phyloP scores from a whole-genome alignment of 2,329 filamentous ascomycete genomes.

The Aspergillus flavus region DNA sequence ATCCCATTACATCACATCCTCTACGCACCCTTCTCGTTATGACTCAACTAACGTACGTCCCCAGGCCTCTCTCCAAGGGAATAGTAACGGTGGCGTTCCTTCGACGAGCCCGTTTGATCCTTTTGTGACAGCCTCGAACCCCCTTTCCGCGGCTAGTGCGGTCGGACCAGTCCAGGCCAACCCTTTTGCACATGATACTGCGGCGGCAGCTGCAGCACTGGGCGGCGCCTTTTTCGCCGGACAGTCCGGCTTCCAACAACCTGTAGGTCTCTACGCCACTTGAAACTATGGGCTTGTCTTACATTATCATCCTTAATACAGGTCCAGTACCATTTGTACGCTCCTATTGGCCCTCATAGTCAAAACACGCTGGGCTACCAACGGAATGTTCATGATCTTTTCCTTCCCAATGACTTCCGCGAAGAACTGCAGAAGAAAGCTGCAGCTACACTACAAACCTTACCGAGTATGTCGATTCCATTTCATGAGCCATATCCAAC shows the following conservation, averaged over 20 bases:
- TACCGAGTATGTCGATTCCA: constrained; percentile 64
- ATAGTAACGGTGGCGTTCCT: constrained; percentile 56
- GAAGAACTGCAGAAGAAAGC: constrained; percentile 88
- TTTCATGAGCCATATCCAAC: background rate
- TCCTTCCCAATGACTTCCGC: constrained; percentile 81
- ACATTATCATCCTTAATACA: constrained; percentile 31
- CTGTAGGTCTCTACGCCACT: constrained; percentile 50
- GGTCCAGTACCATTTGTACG: constrained; percentile 92
- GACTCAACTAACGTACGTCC: constrained; percentile 19
- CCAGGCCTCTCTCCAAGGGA: constrained; percentile 41
- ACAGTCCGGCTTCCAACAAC: constrained; percentile 63
- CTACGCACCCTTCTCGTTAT: constrained; percentile 3
- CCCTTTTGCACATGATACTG: constrained; percentile 75
- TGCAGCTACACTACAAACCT: constrained; percentile 80
- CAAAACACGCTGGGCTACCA: constrained; percentile 85
- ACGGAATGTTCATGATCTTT: constrained; percentile 84
- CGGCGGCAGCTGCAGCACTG: constrained; percentile 50
- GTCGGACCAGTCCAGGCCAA: constrained; percentile 60
- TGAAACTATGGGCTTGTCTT: background rate
- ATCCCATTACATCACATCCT: background rate
- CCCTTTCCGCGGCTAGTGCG: constrained; percentile 52
- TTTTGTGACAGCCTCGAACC: constrained; percentile 62
- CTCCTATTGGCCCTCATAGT: constrained; percentile 78
- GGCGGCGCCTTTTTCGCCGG: constrained; percentile 67
- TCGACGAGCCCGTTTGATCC: constrained; percentile 61